Evolutionary conservation across 805 yeast genomes (phyloP).

Genomic region (Wickerhamiella parazyma): DNA sequence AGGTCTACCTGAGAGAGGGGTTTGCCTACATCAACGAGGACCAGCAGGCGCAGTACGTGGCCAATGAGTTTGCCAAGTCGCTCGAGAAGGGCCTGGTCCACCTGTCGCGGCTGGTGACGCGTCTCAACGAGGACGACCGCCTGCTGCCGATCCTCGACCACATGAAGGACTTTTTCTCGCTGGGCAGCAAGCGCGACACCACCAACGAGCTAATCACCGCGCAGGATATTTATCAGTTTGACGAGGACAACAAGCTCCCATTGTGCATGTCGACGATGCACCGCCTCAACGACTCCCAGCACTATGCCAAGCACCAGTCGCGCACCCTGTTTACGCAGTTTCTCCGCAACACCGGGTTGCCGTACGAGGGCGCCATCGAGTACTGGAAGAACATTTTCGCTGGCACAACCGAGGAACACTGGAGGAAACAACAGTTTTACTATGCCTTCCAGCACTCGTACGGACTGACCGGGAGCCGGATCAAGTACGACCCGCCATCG

Average conservation of each 20-base stretch:
- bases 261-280: conserved; percentile 63
- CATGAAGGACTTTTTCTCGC: conserved; percentile 49
- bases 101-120: conserved; percentile 67
- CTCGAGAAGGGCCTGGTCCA: conserved; percentile 40
- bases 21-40: conserved; percentile 74
- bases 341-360: conserved; percentile 78
- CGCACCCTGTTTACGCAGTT: conserved; percentile 79
- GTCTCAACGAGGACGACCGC: conserved; percentile 85
- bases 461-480: conserved; percentile 84
- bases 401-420: conserved; percentile 46
- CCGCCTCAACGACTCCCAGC: conserved; percentile 40
- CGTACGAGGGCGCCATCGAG: conserved; percentile 71
- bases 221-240: conserved; percentile 40
- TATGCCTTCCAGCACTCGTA: conserved; percentile 82
- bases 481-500: conserved; percentile 73
- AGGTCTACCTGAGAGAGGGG: conserved; percentile 54
- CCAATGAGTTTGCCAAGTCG: conserved; percentile 49
- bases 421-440: conserved; percentile 57
- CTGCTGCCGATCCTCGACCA: conserved; percentile 72
- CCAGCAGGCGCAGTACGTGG: conserved; percentile 56
- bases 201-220: conserved; percentile 41
- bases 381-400: conserved; percentile 76
- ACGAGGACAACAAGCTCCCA: conserved; percentile 57
- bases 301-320: conserved; percentile 70
- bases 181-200: conserved; percentile 13